Evolutionary conservation across 441 rosid species (phyloP), one percentile per base, ranked within the genome.

Genomic region (Pelargonium australe): DNA sequence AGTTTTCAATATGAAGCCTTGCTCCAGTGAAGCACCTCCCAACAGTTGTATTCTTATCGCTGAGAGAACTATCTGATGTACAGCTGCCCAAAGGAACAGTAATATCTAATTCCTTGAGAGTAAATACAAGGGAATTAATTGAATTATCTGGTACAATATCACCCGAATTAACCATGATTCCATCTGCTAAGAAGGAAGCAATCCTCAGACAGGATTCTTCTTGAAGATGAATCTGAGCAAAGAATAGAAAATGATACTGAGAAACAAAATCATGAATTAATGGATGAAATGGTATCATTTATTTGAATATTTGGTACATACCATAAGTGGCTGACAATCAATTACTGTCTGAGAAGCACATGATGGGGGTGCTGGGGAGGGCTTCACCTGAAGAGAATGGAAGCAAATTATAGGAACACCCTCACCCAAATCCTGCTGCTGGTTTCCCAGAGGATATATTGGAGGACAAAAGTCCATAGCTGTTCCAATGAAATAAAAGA

Each of bases 171-270:
- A 92, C 90, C 74, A 85, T 89, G 70, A 95, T 86, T 67, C 99
- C 99, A 83, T 95, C 98, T 55, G 95, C 99, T 76, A 95, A 75
- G 82, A 95, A 95, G 65, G 99, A 95, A 71, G 88, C 77, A 78
- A 95, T 92, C 80, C 99, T 89, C 79, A 95, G 82, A 83, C 96
- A 90, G 63, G 97, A 90, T 83, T 92, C 98, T 86, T 95, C 99
- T 79, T 95, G 96, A 74, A 95, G 96, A 80, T 87, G 87, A 75
- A 95, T 79, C 99, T 95, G 85, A 78, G 66, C 53, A 78, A 83
- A 72, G 43, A 76, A 72, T 16, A 40, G 44, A 37, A 12, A 64
- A 65, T 25, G 44, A 62, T 31, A 19, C 64, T 75, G 19, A 77
- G 31, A 71, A 61, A 62, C 28, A 67, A 70, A 67, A 73, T 1